phyloP scores from a whole-genome alignment of 345 rosid species.

The Citropsis articulata region DNA sequence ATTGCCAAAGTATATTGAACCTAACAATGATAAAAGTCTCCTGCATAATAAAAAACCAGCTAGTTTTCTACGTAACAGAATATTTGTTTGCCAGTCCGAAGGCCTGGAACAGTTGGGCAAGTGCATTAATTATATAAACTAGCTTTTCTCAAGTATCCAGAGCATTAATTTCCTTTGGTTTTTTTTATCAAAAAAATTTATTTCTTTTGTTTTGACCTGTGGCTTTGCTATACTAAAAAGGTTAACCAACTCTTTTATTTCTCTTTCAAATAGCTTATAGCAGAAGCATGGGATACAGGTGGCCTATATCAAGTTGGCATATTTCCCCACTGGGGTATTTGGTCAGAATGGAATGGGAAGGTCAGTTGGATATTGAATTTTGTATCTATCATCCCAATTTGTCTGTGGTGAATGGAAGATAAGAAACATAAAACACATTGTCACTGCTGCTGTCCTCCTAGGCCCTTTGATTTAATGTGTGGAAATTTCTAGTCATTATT shows the following conservation, averaged over 20 bases:
- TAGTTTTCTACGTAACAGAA: neutral
- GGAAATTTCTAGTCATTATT: neutral
- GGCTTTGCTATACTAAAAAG: neutral
- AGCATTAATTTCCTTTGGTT: neutral
- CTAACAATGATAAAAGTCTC: neutral
- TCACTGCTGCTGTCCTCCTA: too few species aligned
- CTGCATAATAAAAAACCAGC: neutral
- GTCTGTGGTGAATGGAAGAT: neutral
- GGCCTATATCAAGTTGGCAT: slow-evolving; percentile 96
- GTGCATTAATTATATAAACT: neutral
- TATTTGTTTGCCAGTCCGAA: neutral
- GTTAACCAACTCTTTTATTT: slow-evolving; percentile 11
- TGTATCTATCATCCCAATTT: neutral
- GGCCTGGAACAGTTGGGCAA: neutral
- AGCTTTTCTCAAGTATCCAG: neutral
- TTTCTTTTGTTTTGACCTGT: neutral
- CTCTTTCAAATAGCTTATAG: slow-evolving; percentile 64
- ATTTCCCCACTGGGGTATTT: slow-evolving; percentile 94
- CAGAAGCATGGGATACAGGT: slow-evolving; percentile 99
- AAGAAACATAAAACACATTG: neutral
- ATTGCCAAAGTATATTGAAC: neutral
- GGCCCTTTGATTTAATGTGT: too few species aligned
- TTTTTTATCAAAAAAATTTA: too few species aligned
- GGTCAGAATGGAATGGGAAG: slow-evolving; percentile 99
- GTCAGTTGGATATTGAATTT: slow-evolving; percentile 36